Evolutionary conservation across 1,284 basidiomycete species (phyloP), one percentile per base, ranked within the genome.

Genomic region (Trametes sp.): DNA sequence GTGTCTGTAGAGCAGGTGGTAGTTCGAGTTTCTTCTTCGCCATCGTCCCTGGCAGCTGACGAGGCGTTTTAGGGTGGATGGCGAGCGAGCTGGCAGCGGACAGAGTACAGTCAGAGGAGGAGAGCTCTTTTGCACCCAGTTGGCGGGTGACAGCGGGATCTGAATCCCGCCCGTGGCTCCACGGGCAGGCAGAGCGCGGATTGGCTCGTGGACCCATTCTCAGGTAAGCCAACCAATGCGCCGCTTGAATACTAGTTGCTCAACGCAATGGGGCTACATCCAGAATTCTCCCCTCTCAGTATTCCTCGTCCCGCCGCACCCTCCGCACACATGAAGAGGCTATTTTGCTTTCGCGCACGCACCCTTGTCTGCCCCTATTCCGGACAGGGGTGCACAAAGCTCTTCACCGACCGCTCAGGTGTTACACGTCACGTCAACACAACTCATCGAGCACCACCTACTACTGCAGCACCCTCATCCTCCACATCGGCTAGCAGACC

Each of bases 361-460:
- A 54, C 36, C 9, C 36, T 54, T 44, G 26, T 13, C 13, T 54
- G 41, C 53, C 26, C 53, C 14, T 44, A 26, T 14, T 13, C 53
- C 21, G 23, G 11, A 1, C 24, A 24, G 2, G 53, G 53, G 8
- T 54, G 53, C 41, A 44, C 10, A 19, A 23, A 38, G 19, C 53
- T 54, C 26, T 54, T 54, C 53, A 29, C 53, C 4, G 53, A 54
- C 26, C 53, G 26, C 26, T 54, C 53, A 44, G 53, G 53, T 2
- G 14, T 54, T 16, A 54, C 53, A 1, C 38, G 53, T 1, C 53
- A 54, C 31, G 26, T 54, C 23, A 41, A 54, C 26, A 23, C 53
- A 10, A 26, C 26, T 6, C 53, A 54, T 28, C 53, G 16, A 7
- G 26, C 26, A 41, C 14, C 38, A 41, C 38, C 38, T 9, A 10